These are phyloP conservation scores for Paramecium octaurelia DNA, from an alignment of 73 alveolate genomes.

Conservation along the genomic window DNA sequence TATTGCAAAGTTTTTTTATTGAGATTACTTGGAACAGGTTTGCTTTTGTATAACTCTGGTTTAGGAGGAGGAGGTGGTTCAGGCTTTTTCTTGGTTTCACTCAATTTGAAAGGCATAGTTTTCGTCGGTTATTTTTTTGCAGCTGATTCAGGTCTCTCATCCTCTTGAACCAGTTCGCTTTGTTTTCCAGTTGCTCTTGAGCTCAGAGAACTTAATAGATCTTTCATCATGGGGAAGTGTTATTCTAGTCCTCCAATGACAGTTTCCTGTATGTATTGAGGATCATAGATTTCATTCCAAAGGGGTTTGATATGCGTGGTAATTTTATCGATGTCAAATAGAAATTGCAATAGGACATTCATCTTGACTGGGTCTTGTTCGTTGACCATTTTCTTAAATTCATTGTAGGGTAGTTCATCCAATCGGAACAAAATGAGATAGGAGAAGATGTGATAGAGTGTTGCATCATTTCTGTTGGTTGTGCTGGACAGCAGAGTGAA, in stretches of 20 bases:
- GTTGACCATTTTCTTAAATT: constrained; percentile 80
- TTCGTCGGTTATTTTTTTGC: constrained; percentile 81
- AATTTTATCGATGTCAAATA: constrained; percentile 83
- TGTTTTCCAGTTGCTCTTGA: constrained; percentile 76
- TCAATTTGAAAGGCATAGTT: constrained; percentile 90
- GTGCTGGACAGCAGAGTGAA: constrained; percentile 75
- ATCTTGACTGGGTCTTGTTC: constrained; percentile 94
- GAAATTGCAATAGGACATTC: constrained; percentile 89
- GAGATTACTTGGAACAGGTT: constrained; percentile 84
- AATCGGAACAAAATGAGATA: constrained; percentile 89
- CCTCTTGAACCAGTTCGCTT: constrained; percentile 62
- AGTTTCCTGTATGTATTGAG: constrained; percentile 74
- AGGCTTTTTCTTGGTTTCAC: constrained; percentile 91
- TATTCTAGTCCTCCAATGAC: constrained; percentile 87
- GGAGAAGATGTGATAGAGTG: constrained; percentile 85
- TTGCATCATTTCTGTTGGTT: constrained; percentile 93
- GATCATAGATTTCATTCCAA: constrained; percentile 94
- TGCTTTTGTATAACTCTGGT: constrained; percentile 73
- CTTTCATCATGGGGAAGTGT: constrained; percentile 59
- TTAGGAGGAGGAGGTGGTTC: constrained; percentile 87
- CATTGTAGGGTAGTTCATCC: constrained; percentile 91
- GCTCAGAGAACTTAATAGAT: constrained; percentile 67
- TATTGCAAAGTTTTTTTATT: constrained; percentile 82
- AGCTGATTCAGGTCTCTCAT: constrained; percentile 61
- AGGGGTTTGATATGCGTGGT: constrained; percentile 80